phyloP scores from a whole-genome alignment of 495 filamentous ascomycete species.

The Amniculicola lignicola region DNA sequence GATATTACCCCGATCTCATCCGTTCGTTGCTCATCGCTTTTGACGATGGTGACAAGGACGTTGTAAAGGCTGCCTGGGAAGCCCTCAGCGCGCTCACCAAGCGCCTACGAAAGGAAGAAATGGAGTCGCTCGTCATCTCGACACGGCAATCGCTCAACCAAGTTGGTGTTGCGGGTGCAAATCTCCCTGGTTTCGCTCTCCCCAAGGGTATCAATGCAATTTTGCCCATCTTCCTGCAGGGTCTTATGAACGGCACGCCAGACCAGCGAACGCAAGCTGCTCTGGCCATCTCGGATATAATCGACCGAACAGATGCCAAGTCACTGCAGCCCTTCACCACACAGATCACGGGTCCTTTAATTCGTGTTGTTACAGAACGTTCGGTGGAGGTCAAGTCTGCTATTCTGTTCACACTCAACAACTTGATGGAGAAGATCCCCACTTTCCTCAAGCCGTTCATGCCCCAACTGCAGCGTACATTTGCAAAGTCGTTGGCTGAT shows the following conservation, averaged over 20 bases:
- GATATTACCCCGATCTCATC: slow-evolving; percentile 93
- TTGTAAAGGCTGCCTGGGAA: slow-evolving; percentile 89
- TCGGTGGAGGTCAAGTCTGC: slow-evolving; percentile 94
- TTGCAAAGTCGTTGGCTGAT: slow-evolving; percentile 92
- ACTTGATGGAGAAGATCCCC: slow-evolving; percentile 94
- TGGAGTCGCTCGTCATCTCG: slow-evolving; percentile 88
- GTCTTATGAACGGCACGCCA: slow-evolving; percentile 88
- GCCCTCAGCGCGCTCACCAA: slow-evolving; percentile 85
- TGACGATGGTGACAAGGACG: slow-evolving; percentile 75
- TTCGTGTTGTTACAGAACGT: slow-evolving; percentile 92
- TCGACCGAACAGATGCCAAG: slow-evolving; percentile 81
- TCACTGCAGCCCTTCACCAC: slow-evolving; percentile 91
- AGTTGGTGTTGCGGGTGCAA: slow-evolving; percentile 80
- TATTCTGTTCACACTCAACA: slow-evolving; percentile 90
- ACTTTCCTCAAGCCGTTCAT: slow-evolving; percentile 93
- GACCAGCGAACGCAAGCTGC: slow-evolving; percentile 91
- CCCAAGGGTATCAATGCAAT: slow-evolving; percentile 98
- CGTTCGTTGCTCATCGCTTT: slow-evolving; percentile 85
- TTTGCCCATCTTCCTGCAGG: slow-evolving; percentile 94
- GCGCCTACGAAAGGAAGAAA: slow-evolving; percentile 91
- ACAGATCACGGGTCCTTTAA: slow-evolving; percentile 94
- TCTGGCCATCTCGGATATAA: slow-evolving; percentile 89
- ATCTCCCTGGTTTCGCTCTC: slow-evolving; percentile 83
- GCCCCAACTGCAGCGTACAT: slow-evolving; percentile 92
- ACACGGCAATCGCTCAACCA: slow-evolving; percentile 80